Percentiles rank a stretch among this genome's conserved stretches.
Evolutionary conservation across 139 green algal genomes (phyloP).

Genomic region (Ettlia oleoabundans): DNA sequence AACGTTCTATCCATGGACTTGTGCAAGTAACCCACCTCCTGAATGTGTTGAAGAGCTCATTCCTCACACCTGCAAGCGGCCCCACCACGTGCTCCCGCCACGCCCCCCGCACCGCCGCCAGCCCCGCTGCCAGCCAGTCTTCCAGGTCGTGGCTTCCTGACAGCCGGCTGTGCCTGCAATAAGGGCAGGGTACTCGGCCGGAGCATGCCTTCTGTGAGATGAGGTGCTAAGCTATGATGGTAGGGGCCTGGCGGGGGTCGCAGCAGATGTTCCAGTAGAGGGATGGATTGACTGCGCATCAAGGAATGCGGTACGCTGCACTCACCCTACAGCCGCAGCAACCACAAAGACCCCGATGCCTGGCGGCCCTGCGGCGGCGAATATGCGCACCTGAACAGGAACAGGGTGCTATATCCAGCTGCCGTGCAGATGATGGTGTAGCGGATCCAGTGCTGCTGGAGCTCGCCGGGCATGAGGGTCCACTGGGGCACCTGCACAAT

Average conservation of each 20-base stretch:
- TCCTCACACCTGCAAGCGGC: constrained; percentile 67
- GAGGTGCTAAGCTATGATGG: too few relatives aligned
- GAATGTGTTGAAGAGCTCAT: constrained; percentile 88
- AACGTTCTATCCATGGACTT: background rate
- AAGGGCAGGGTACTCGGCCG: background rate
- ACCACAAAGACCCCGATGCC: background rate
- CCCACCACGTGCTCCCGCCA: constrained; percentile 66
- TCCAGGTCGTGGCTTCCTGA: constrained; percentile 81
- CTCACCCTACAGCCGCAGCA: too few relatives aligned
- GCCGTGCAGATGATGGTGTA: constrained; percentile 45
- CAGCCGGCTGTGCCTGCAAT: constrained; percentile 70
- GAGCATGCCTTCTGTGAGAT: too few relatives aligned
- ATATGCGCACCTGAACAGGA: constrained; percentile 49
- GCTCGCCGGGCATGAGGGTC: constrained; percentile 47
- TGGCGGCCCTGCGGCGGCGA: background rate
- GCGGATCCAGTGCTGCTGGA: constrained; percentile 80
- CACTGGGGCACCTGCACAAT: constrained; percentile 52
- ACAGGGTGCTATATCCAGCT: constrained; percentile 50
- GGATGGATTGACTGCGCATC: too few relatives aligned
- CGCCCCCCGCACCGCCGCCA: constrained; percentile 22
- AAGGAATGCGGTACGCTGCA: too few relatives aligned
- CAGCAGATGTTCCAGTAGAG: too few relatives aligned
- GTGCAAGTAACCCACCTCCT: constrained; percentile 35
- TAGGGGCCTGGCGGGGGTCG: too few relatives aligned
- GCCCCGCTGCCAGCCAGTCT: constrained; percentile 47